These are phyloP conservation scores for Paraconiothyrium sp. DNA, from an alignment of 2,329 filamentous ascomycete species.

Conservation along the genomic window DNA sequence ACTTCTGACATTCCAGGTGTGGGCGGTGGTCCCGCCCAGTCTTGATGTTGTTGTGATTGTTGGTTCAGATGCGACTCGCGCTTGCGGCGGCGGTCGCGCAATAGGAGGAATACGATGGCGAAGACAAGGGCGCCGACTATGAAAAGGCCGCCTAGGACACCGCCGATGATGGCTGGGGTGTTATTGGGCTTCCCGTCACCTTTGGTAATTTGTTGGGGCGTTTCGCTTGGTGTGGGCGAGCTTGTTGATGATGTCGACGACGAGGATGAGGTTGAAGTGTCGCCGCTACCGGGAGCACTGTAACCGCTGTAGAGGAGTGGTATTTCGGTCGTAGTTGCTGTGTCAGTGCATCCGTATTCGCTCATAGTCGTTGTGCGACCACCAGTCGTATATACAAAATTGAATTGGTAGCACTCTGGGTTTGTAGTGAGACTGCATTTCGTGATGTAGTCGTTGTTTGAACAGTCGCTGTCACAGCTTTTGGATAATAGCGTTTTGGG, in stretches of 20 bases:
- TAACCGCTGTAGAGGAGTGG: conserved; percentile 21
- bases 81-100: conserved; percentile 30
- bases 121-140: conserved; percentile 36
- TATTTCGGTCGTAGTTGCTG: conserved; percentile 30
- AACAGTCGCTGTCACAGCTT: conserved; percentile 41
- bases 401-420: conserved; percentile 40
- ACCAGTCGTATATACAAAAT: conserved; percentile 34
- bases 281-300: conserved; percentile 6
- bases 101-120: conserved; percentile 31
- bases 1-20: conserved; percentile 21
- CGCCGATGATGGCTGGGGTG: conserved; percentile 45
- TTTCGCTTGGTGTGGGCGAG: conserved; percentile 11
- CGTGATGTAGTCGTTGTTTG: conserved; percentile 32
- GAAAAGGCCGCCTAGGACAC: conserved; percentile 42
- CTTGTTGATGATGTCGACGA: conserved; percentile 18
- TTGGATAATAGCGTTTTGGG: conserved; percentile 33
- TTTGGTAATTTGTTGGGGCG: conserved; percentile 11
- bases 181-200: conserved; percentile 21
- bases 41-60: conserved; percentile 5
- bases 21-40: conserved; percentile 15
- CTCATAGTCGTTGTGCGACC: conserved; percentile 33
- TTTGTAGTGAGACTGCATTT: conserved; percentile 40
- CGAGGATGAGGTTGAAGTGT: conserved; percentile 15
- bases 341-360: conserved; percentile 42
- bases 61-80: conserved; percentile 18